Base-by-base conservation (phyloP, 2,329 filamentous ascomycete genomes). In the Ceratocystis cacaofunesta region DNA sequence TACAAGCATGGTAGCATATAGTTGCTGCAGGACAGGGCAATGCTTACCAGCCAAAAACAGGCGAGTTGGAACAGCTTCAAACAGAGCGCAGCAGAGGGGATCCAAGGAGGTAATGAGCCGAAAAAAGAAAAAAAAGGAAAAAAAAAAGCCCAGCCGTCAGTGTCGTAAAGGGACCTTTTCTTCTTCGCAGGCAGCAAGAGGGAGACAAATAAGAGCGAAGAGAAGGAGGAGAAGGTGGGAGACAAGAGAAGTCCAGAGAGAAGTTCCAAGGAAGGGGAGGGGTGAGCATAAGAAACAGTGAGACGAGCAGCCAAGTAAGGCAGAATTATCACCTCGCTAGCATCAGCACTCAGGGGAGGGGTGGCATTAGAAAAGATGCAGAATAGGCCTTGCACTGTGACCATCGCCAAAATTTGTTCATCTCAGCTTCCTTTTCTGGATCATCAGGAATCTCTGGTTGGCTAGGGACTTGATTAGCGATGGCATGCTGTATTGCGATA, bases 341-440 rank as follows among this genome's bases (percentile, higher is more conserved):
- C 10, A 41, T 41, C 36, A 41, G 36, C 10, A 15, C 17, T n/a
- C 28, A 36, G 22, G 55, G 55, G 55, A 58, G 55, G 55, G 55
- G 55, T 58, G 55, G 28, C 28, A 36, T 58, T 58, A 58, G 12
- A 58, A 58, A 5, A 30, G 2, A n/a, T 30, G 12, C 55, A 58
- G 55, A 58, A 17, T 5, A 58, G n/a, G 55, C 55, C 55, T 19
- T 58, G 55, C 55, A 58, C 55, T 58, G 25, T 19, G 30, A 4
- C 52, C 52, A n/a, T 30, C 48, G 48, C 28, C 52, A 28, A 30
- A n/a, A 3, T 28, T 32, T 36, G 55, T 19, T 58, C 55, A 58
- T 58, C 55, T 58, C 55, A 58, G 55, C 28, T 58, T 58, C 55
- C 55, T 58, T 32, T 58, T 58, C 28, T 28, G 55, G 55, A 19